Evolutionary conservation across 2,329 filamentous ascomycete genomes (phyloP), one percentile per base, ranked within the genome.

Genomic region (Pseudogymnoascus sp.): DNA sequence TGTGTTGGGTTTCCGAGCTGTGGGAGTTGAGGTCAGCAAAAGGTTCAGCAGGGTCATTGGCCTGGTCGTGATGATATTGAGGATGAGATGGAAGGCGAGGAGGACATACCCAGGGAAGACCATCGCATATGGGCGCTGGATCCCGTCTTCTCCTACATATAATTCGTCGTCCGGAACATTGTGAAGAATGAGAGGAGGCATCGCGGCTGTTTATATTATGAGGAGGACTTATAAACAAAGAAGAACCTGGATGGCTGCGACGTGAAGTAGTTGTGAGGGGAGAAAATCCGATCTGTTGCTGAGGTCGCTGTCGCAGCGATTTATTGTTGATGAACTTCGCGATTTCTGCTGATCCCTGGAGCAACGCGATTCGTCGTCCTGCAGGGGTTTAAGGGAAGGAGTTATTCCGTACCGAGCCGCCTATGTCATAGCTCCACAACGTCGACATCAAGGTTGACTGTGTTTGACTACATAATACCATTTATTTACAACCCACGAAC

Each of bases 161-260:
- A 85, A 82, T 71, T 88, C 86, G 60, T 88, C 85, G 67, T 88
- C 85, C 63, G 85, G 85, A 66, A 88, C 86, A 71, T 87, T 88
- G 71, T 88, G 86, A 35, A 88, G 77, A 70, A 88, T 87, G 63
- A 88, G 77, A 67, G 86, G 86, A 63, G 84, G 81, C 84, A 87
- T 88, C 67, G 66, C 71, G 59, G 23, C 35, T 43, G 59, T 63
- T 21, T 41, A 62, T 52, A 21, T 16, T 31, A 40, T 16, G 8
- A 3, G 5, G 5, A n/a, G 11, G 12, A 9, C 33, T 18, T 40
- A 40, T 40, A 25, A 4, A 40, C 35, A 21, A 60, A 60, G 21
- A 18, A 28, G 23, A 9, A 40, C 3, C 18, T 9, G 8, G 11
- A 38, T 38, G 21, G 11, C 37, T 59, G 55, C 5, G 31, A 59